Conservation (phyloP, 2,329 filamentous ascomycete genomes). For the Aspergillus pseudonomiae region DNA sequence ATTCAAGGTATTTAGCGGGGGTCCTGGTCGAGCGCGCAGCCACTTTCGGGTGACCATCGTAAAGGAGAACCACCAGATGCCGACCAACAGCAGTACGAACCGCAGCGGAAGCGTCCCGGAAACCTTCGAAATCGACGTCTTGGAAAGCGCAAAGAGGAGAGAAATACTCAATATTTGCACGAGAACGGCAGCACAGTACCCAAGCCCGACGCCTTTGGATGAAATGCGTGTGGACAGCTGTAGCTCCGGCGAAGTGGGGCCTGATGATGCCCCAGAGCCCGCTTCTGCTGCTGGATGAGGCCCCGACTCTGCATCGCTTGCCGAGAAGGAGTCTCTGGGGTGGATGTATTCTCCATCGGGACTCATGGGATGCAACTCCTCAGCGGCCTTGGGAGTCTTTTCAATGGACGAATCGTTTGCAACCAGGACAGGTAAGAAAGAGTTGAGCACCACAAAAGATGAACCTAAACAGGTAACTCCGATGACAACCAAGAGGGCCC, state of each 20-base stretch:
- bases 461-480: conserved; percentile 89
- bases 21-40: conserved; percentile 80
- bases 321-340: conserved; percentile 18
- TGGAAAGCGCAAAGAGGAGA: conserved; percentile 62
- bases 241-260: conserved; percentile 63
- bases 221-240: conserved; percentile 84
- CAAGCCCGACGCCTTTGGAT: conserved; percentile 83
- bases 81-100: conserved; percentile 79
- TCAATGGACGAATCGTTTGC: conserved; percentile 69
- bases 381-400: conserved; percentile 23
- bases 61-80: conserved; percentile 85
- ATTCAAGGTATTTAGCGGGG: conserved; percentile 54
- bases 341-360: conserved; percentile 15
- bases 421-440: conserved; percentile 84
- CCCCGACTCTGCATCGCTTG: conserved; percentile 27
- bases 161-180: conserved; percentile 79
- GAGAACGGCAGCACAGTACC: conserved; percentile 80
- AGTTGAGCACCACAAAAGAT: conserved; percentile 89
- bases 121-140: conserved; percentile 51
- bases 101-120: conserved; percentile 79
- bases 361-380: conserved; percentile 28
- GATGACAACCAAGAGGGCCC: conserved; percentile 77
- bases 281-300: conserved; percentile 9
- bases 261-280: conserved; percentile 8
- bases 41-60: conserved; percentile 80